Base-by-base conservation (phyloP, 306 rosid genomes). In the Crotalaria pallida region DNA sequence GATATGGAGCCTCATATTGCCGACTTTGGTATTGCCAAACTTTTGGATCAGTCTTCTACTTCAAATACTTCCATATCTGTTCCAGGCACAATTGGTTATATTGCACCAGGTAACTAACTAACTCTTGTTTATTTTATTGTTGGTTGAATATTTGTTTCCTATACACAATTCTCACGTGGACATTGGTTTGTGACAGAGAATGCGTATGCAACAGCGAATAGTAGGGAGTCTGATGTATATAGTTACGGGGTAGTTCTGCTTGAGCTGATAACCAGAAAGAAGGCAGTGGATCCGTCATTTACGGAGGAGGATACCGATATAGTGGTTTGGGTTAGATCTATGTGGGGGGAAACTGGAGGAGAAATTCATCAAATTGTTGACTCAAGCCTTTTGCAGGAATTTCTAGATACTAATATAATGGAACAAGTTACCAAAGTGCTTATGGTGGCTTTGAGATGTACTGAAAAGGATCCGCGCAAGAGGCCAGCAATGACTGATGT, bases 11-110 rank as follows among this genome's bases (percentile, higher is more conserved):
- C 97, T 40, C 86, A 76, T 74, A 90, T 94, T 3, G 71, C 80
- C 16, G 97, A 94, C 81, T 94, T 94, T 22, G 97, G 98, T 12
- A 84, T 94, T 34, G 96, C 97, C 69, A 94, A 85, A 75, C 85
- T 94, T 48, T 23, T 94, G 78, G 87, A 90, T 74, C 89, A 85
- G 55, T 71, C 89, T 19, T 85, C 85, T 40, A 15, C 79, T 58
- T 45, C 92, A 67, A 23, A 65, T 10, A 3, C 70, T 10, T 86
- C 96, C 53, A 47, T 9, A 12, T 62, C 43, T 43, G 83, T 90
- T 62, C 81, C 47, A 0, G 98, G 98, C 7, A 93, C 97, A 44
- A 48, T 81, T 10, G 98, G 98, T 33, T 90, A 85, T 27, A 88
- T 87, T 69, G 98, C 97, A 41, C 96, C 97, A 75, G 96, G 98